phyloP scores from a whole-genome alignment of 305 asterid genomes.

The Fraxinus paxiana region DNA sequence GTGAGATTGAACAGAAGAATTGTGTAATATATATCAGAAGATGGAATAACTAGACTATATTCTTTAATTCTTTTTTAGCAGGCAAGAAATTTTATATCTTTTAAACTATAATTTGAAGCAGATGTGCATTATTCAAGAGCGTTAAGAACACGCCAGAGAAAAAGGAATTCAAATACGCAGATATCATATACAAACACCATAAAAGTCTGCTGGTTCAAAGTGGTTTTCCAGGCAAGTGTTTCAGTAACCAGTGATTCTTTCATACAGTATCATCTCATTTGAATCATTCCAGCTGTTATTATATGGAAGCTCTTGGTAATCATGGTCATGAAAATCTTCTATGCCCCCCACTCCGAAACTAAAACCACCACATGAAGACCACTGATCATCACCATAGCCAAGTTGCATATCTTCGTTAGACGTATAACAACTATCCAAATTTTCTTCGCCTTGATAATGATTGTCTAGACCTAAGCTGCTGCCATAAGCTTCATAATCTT shows the following conservation, averaged over 20 bases:
- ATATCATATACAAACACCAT: background rate
- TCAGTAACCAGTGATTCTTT: constrained; percentile 15
- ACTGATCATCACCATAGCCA: background rate
- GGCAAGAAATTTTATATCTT: background rate
- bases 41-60: background rate
- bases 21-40: background rate
- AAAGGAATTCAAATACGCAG: background rate
- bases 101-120: background rate
- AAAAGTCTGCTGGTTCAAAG: background rate
- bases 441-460: background rate
- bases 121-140: background rate
- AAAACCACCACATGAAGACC: background rate
- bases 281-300: constrained; percentile 12
- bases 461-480: constrained; percentile 7
- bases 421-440: background rate
- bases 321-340: constrained; percentile 4
- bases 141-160: background rate
- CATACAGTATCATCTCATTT: constrained; percentile 16
- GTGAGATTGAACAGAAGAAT: constrained; percentile 1
- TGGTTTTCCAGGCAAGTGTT: constrained; percentile 8
- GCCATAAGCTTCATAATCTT: background rate
- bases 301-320: background rate
- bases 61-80: background rate
- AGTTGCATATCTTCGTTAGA: constrained; percentile 1
- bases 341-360: background rate